These are phyloP conservation scores for Pelargonium cotyledonis DNA, from an alignment of 441 rosid genomes.

Conservation along the genomic window DNA sequence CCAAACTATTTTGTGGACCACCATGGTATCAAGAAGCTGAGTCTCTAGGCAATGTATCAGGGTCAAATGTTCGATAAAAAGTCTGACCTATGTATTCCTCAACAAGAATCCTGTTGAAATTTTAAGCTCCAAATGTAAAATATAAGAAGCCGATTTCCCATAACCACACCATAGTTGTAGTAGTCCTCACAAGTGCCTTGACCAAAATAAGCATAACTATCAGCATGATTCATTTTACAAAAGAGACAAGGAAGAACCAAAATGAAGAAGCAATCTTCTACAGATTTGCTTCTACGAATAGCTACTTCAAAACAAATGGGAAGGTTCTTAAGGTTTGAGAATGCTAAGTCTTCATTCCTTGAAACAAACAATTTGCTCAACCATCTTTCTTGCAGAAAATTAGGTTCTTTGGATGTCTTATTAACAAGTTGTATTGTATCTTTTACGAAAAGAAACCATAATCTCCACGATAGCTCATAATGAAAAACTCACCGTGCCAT, in stretches of 20 bases:
- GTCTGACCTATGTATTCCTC: conserved; percentile 5
- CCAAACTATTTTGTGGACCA: background rate
- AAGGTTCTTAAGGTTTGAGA: background rate
- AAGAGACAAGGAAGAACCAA: background rate
- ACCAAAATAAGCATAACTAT: conserved; percentile 8
- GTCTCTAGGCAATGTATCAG: background rate
- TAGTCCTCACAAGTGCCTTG: conserved; percentile 1
- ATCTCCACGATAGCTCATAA: conserved; percentile 2
- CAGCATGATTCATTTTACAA: background rate
- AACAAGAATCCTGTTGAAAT: background rate
- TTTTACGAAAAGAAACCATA: background rate
- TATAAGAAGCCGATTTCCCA: background rate
- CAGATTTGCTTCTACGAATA: background rate
- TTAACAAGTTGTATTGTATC: background rate
- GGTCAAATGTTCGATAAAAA: conserved; percentile 2
- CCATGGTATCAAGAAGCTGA: background rate
- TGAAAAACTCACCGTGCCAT: conserved; percentile 73
- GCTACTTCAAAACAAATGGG: background rate
- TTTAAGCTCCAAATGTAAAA: background rate
- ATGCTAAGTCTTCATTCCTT: background rate
- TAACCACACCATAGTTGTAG: conserved; percentile 2
- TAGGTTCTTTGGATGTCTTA: background rate
- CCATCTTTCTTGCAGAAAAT: background rate
- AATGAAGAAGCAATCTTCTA: background rate
- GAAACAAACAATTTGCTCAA: background rate